phyloP scores from a whole-genome alignment of 345 rosid species.

The Salix brachista region DNA sequence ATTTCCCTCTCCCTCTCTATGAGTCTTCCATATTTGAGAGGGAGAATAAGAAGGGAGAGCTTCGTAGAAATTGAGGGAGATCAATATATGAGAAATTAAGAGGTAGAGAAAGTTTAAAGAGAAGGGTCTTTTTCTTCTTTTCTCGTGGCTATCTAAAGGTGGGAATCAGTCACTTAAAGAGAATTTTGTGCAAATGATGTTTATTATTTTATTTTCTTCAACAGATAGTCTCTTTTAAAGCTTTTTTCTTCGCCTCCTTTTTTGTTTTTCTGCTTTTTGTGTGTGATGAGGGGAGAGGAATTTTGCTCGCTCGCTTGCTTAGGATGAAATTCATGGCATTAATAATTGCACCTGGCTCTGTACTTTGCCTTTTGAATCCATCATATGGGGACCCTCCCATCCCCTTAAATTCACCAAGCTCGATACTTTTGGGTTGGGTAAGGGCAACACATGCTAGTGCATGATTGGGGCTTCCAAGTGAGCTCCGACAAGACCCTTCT shows the following conservation, averaged over 20 bases:
- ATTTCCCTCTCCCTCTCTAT: not conserved
- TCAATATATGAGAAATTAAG: slow-evolving; percentile 1
- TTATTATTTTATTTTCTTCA: slow-evolving; percentile 15
- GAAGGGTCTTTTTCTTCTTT: slow-evolving; percentile 17
- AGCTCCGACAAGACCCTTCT: slow-evolving; percentile 28
- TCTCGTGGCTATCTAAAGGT: slow-evolving; percentile 1
- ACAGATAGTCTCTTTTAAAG: not conserved
- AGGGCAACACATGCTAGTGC: slow-evolving; percentile 35
- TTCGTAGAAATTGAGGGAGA: not conserved
- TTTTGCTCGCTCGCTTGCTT: slow-evolving; percentile 23
- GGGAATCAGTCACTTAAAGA: slow-evolving; percentile 29
- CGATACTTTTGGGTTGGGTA: slow-evolving; percentile 31
- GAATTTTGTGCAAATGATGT: slow-evolving; percentile 13
- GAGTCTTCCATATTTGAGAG: slow-evolving; percentile 1
- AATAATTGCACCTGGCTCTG: slow-evolving; percentile 70
- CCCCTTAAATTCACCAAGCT: slow-evolving; percentile 26
- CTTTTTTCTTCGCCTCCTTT: not conserved
- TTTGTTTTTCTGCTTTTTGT: not conserved
- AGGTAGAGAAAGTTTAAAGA: not conserved
- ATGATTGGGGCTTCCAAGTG: slow-evolving; percentile 45
- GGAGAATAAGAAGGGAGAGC: slow-evolving; percentile 13
- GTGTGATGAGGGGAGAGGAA: slow-evolving; percentile 3
- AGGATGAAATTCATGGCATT: slow-evolving; percentile 63
- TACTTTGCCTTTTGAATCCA: slow-evolving; percentile 70
- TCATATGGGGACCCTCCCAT: slow-evolving; percentile 50